Conservation (phyloP, 148 eudicot genomes). For the Polygonum aviculare region DNA sequence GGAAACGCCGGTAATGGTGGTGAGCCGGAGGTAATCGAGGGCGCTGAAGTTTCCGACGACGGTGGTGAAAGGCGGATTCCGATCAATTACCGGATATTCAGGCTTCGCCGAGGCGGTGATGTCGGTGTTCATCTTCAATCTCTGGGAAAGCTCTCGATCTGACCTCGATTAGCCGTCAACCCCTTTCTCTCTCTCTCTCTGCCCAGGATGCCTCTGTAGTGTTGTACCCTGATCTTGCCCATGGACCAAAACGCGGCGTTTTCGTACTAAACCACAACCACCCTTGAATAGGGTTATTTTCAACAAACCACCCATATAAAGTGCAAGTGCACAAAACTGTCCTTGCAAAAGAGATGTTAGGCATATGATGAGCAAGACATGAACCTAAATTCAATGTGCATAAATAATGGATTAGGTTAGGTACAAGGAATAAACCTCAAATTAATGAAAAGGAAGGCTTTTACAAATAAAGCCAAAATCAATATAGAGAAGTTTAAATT, state of each 20-base stretch:
- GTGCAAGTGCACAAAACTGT: no score
- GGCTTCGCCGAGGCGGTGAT: slow-evolving; percentile 88
- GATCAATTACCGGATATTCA: slow-evolving; percentile 82
- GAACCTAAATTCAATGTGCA: no score
- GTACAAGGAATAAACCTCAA: no score
- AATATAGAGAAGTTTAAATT: no score
- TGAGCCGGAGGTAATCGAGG: slow-evolving; percentile 81
- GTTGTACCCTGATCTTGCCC: background rate
- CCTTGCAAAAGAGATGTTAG: no score
- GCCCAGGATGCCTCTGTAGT: background rate
- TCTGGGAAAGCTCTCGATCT: background rate
- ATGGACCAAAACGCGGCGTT: background rate
- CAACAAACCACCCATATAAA: no score
- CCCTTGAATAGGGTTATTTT: no score
- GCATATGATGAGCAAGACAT: no score
- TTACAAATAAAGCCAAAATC: no score
- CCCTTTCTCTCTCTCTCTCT: background rate
- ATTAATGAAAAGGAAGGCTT: no score
- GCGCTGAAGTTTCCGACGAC: slow-evolving; percentile 82
- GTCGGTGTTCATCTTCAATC: slow-evolving; percentile 73
- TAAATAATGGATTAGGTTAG: no score
- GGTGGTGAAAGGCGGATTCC: slow-evolving; percentile 86
- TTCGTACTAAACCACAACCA: no score
- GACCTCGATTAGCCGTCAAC: slow-evolving; percentile 3
- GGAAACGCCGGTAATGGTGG: slow-evolving; percentile 85